These are phyloP conservation scores for Microbotryomycetes sp. DNA, from an alignment of 1,284 basidiomycete genomes.

Conservation along the genomic window DNA sequence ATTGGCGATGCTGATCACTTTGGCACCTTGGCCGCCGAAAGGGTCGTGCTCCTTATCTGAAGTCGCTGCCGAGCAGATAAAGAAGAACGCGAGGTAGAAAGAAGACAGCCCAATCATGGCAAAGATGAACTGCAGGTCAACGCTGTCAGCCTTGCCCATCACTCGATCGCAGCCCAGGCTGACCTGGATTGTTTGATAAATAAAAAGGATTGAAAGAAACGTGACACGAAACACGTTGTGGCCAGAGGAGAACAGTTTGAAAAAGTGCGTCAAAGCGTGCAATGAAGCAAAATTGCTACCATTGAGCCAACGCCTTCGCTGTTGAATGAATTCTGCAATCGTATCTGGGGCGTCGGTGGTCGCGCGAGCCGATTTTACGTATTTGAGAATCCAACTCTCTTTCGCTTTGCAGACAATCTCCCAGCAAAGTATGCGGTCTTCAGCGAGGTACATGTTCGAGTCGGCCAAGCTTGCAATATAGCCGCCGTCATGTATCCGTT, in stretches of 20 bases:
- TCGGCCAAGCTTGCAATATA: slow-evolving; percentile 46
- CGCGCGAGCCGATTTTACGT: slow-evolving; percentile 85
- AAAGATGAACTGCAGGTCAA: slow-evolving; percentile 52
- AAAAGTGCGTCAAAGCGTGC: slow-evolving; percentile 76
- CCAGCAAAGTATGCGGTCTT: slow-evolving; percentile 46
- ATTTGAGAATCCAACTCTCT: slow-evolving; percentile 59
- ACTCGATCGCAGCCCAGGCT: not conserved
- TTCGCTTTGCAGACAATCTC: slow-evolving; percentile 80
- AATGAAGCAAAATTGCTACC: slow-evolving; percentile 79
- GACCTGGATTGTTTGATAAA: slow-evolving; percentile 54
- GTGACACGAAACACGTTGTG: slow-evolving; percentile 79
- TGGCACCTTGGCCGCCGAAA: slow-evolving; percentile 31
- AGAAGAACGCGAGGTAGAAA: slow-evolving; percentile 32
- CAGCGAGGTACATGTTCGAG: slow-evolving; percentile 60
- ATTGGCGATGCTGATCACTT: slow-evolving; percentile 18
- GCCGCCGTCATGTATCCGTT: slow-evolving; percentile 57
- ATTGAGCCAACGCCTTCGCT: slow-evolving; percentile 64
- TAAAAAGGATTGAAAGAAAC: slow-evolving; percentile 57
- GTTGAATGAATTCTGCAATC: slow-evolving; percentile 40
- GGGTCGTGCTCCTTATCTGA: slow-evolving; percentile 24
- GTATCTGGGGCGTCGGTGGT: slow-evolving; percentile 77
- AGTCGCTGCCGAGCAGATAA: slow-evolving; percentile 28
- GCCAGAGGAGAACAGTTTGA: slow-evolving; percentile 81
- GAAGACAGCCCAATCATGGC: slow-evolving; percentile 41
- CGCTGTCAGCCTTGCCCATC: not conserved